Evolutionary conservation across 176 grass and related monocot species (phyloP).

Genomic region (Coix lacrymajobi): DNA sequence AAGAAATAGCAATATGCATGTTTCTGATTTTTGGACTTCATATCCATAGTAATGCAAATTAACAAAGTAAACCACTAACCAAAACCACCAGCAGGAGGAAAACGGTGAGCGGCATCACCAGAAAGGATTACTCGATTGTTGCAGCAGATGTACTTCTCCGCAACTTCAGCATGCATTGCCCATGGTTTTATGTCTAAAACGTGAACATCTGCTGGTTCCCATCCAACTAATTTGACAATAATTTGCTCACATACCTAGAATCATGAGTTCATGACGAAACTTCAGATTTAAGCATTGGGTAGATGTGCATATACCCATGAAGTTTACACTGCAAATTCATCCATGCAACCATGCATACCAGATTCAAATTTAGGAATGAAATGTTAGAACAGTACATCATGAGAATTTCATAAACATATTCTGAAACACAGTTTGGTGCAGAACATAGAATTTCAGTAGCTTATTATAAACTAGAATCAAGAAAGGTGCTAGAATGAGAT

Average conservation of each 20-base stretch:
- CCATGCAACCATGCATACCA: background rate
- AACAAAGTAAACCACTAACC: constrained; percentile 42
- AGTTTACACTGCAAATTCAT: background rate
- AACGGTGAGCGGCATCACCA: constrained; percentile 90
- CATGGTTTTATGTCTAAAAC: constrained; percentile 93
- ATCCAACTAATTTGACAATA: constrained; percentile 85
- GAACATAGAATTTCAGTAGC: background rate
- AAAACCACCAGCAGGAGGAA: constrained; percentile 95
- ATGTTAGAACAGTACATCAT: background rate
- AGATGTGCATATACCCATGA: constrained; percentile 8
- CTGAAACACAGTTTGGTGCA: background rate
- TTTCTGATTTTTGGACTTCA: background rate
- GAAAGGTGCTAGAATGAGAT: constrained; percentile 23
- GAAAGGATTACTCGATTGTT: constrained; percentile 67
- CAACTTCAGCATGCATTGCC: constrained; percentile 97
- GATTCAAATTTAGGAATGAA: background rate
- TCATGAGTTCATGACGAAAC: background rate
- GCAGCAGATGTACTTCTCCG: constrained; percentile 69
- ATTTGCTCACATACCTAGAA: constrained; percentile 79
- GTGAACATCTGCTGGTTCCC: constrained; percentile 62
- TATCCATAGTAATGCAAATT: background rate
- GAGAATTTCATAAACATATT: background rate
- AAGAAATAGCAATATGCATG: constrained; percentile 23
- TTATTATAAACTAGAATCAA: constrained; percentile 15
- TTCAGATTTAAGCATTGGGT: background rate